phyloP scores from a whole-genome alignment of 805 yeast genomes.

The Kurtzmaniella fragi region DNA sequence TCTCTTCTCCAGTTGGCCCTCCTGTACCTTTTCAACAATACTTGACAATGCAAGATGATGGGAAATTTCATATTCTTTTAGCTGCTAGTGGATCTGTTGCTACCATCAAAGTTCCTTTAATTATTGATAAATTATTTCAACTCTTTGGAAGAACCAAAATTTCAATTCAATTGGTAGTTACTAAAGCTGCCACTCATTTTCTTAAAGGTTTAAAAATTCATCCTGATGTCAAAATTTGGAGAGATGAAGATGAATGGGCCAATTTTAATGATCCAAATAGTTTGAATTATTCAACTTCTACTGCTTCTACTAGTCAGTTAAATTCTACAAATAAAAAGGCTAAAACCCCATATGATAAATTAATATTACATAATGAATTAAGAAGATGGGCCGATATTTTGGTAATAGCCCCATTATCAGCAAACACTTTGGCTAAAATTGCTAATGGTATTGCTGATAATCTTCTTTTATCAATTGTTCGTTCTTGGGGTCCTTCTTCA shows the following conservation, averaged over 20 bases:
- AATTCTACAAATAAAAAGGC: conserved; percentile 13
- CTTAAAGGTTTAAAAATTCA: conserved; percentile 55
- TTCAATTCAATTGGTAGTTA: conserved; percentile 79
- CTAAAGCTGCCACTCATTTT: conserved; percentile 75
- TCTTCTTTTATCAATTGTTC: conserved; percentile 35
- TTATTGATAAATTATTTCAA: conserved; percentile 81
- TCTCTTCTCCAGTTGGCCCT: conserved; percentile 55
- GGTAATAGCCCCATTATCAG: conserved; percentile 43
- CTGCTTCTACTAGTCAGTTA: conserved; percentile 12
- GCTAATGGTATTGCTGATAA: conserved; percentile 42
- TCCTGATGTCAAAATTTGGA: conserved; percentile 79
- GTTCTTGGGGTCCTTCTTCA: conserved; percentile 35
- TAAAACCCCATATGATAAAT: conserved; percentile 30
- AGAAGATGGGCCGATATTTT: conserved; percentile 45
- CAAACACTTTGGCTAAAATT: conserved; percentile 40
- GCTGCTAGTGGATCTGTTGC: conserved; percentile 98
- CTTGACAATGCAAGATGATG: conserved; percentile 70
- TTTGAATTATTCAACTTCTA: conserved; percentile 12
- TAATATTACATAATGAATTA: conserved; percentile 39
- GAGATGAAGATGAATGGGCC: conserved; percentile 91
- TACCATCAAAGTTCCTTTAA: conserved; percentile 85
- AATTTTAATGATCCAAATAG: conserved; percentile 24
- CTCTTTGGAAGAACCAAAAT: conserved; percentile 65
- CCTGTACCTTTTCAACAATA: conserved; percentile 73
- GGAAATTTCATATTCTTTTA: conserved; percentile 78